phyloP scores from a whole-genome alignment of 75 land plant genomes.

The Ceratopteris richardii region DNA sequence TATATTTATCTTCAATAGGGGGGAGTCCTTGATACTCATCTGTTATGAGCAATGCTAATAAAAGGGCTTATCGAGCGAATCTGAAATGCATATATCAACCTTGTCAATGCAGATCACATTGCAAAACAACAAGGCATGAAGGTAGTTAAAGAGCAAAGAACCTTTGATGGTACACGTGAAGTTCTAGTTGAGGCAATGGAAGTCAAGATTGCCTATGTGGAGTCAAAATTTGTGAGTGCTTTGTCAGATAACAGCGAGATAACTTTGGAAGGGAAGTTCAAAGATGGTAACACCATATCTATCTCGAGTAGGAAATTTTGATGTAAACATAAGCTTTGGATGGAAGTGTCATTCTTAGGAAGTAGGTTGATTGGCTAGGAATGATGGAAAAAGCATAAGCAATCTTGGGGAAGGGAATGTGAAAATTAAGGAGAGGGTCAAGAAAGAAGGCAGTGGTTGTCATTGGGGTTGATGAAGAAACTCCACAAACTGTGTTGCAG shows the following conservation, averaged over 20 bases:
- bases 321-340: slow-evolving; percentile 66
- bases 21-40: slow-evolving; percentile 81
- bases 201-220: slow-evolving; percentile 42
- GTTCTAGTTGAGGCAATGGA: slow-evolving; percentile 47
- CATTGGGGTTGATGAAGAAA: slow-evolving; percentile 68
- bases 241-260: slow-evolving; percentile 43
- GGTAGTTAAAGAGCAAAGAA: slow-evolving; percentile 59
- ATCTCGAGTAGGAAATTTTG: slow-evolving; percentile 45
- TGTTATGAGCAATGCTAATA: slow-evolving; percentile 81
- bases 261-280: slow-evolving; percentile 44
- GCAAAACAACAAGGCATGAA: slow-evolving; percentile 78
- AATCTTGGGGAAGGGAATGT: slow-evolving; percentile 54
- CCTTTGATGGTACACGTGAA: slow-evolving; percentile 48
- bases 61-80: slow-evolving; percentile 93
- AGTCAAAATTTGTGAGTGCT: slow-evolving; percentile 55
- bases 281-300: slow-evolving; percentile 58
- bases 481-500: slow-evolving; percentile 37
- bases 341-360: slow-evolving; percentile 53
- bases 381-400: slow-evolving; percentile 57
- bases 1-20: too few relatives aligned
- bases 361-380: slow-evolving; percentile 67
- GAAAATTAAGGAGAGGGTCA: slow-evolving; percentile 41
- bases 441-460: slow-evolving; percentile 60
- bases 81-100: slow-evolving; percentile 56
- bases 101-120: slow-evolving; percentile 83